Base-by-base conservation (phyloP, 2,329 filamentous ascomycete genomes). In the Epichloe sp. region DNA sequence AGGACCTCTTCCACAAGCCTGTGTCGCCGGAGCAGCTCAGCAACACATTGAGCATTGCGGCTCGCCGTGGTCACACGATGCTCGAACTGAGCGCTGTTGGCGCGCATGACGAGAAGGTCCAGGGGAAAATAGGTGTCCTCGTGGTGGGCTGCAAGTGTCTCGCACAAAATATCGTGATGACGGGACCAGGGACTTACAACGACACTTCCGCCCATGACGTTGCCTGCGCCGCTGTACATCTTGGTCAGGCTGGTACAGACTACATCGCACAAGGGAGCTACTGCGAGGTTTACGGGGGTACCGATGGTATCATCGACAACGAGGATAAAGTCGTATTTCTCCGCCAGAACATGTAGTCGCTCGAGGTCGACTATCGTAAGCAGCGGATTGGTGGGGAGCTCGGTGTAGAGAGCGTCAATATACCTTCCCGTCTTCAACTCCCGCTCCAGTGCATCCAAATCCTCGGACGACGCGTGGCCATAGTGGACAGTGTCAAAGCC, bases 211-310 rank as follows among this genome's bases (percentile, higher is more conserved):
- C 59, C 73, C 63, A 77, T 71, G 44, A 73, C 69, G 54, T 79
- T 69, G 6, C 71, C 69, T 54, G 71, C 72, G 3, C 76, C 76
- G 42, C 63, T 73, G 58, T 79, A 77, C 1, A 65, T 65, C 59
- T 78, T 78, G 5, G 74, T 77, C 11, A 77, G 60, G n/a, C 66
- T 70, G 0, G 69, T 71, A 4, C 72, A 55, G 31, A 78, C 50
- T 0, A 75, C 61, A 55, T 79, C 75, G 0, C 69, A 68, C 0
- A 66, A 60, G 4, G 57, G 51, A 1, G 72, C 56, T 19, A 78
- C 55, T 58, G 78, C 68, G 47, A 72, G 57, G 54, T 71, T 73
- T 55, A 62, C 63, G 47, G 67, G 70, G 15, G 61, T 66, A 8
- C 64, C 67, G 42, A 69, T 57, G 0, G 69, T 72, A 43, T 73